phyloP scores from a whole-genome alignment of 768 basidiomycete species.

The Panaeolus cyanescens region DNA sequence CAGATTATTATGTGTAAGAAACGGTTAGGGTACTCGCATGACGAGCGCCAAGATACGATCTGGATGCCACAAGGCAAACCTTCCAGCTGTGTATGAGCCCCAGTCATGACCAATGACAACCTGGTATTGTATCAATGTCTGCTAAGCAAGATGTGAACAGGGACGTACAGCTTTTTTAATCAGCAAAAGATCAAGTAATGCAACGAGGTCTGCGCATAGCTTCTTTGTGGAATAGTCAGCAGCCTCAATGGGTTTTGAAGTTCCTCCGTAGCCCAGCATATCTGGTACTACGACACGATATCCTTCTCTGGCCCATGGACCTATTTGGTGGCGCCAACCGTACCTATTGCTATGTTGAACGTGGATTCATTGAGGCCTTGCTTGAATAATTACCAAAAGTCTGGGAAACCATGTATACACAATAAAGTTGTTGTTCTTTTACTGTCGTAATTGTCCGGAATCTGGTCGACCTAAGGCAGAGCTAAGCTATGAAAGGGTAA shows the following conservation, averaged over 20 bases:
- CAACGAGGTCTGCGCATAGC: slow-evolving; percentile 63
- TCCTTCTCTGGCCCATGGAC: slow-evolving; percentile 63
- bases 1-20: slow-evolving; percentile 1
- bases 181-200: slow-evolving; percentile 59
- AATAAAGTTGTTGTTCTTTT: slow-evolving; percentile 53
- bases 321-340: slow-evolving; percentile 77
- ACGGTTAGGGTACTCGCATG: slow-evolving; percentile 43
- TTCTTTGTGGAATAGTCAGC: slow-evolving; percentile 60
- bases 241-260: slow-evolving; percentile 59
- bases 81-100: slow-evolving; percentile 64
- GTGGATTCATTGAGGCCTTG: neutral
- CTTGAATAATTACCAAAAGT: slow-evolving; percentile 40
- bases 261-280: slow-evolving; percentile 68
- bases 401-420: slow-evolving; percentile 84
- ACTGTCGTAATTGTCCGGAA: slow-evolving; percentile 45
- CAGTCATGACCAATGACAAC: slow-evolving; percentile 82
- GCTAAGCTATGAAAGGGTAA: neutral
- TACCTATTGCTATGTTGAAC: slow-evolving; percentile 43
- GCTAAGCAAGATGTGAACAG: neutral
- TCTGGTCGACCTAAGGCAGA: slow-evolving; percentile 51
- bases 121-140: slow-evolving; percentile 25
- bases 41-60: slow-evolving; percentile 58
- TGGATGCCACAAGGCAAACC: slow-evolving; percentile 78
- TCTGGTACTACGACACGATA: slow-evolving; percentile 65
- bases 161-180: slow-evolving; percentile 55